Evolutionary conservation across 2,329 filamentous ascomycete species (phyloP).

Genomic region (Ceratocystis cubensis): DNA sequence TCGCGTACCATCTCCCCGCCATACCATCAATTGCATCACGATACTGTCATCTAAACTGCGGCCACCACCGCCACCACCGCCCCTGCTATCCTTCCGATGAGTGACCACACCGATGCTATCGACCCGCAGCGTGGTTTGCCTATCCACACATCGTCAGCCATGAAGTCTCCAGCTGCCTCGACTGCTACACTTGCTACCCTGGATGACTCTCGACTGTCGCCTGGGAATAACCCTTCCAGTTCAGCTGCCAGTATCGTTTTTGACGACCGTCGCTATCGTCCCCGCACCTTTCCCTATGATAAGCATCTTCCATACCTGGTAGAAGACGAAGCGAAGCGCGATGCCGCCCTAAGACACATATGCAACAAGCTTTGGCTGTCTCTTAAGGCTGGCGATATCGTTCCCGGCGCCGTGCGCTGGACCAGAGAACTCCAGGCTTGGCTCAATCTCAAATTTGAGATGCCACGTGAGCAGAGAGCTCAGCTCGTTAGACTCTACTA

Average conservation of each 20-base stretch:
- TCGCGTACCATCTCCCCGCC: not conserved
- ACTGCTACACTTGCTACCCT: not conserved
- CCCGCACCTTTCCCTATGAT: slow-evolving; percentile 88
- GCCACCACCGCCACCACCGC: not conserved
- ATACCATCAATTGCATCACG: not conserved
- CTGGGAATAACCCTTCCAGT: not conserved
- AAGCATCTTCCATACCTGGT: slow-evolving; percentile 77
- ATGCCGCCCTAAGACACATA: slow-evolving; percentile 71
- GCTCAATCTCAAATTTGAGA: slow-evolving; percentile 95
- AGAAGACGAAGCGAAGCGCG: slow-evolving; percentile 66
- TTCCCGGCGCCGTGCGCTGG: slow-evolving; percentile 89
- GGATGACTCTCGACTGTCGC: slow-evolving; percentile 1
- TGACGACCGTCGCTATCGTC: slow-evolving; percentile 48
- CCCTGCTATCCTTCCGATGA: not conserved
- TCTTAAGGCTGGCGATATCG: slow-evolving; percentile 84
- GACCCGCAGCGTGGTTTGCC: slow-evolving; percentile 7
- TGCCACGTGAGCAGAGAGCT: slow-evolving; percentile 69
- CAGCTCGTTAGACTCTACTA: slow-evolving; percentile 87
- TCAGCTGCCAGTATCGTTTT: slow-evolving; percentile 6
- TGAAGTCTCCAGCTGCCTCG: not conserved
- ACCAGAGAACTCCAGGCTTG: slow-evolving; percentile 90
- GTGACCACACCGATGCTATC: not conserved
- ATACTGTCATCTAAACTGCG: not conserved
- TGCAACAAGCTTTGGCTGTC: slow-evolving; percentile 88
- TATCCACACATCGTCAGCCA: not conserved